A percentile compares a stretch with the other conserved stretches of the same genome.
Evolutionary conservation across 805 yeast genomes (phyloP).

Genomic region (Candida quercuum): DNA sequence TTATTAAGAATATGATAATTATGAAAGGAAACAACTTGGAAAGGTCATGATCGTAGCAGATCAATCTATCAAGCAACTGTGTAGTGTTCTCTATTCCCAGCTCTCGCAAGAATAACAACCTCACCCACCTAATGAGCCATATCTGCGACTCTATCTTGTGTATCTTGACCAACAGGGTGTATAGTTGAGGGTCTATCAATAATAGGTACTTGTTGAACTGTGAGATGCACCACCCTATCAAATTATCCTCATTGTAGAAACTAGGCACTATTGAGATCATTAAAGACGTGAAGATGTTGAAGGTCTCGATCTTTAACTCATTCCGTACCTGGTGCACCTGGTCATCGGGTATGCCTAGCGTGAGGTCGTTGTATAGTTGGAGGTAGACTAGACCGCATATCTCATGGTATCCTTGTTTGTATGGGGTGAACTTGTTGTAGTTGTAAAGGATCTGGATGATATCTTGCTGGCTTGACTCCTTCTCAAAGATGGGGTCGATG

Average conservation of each 20-base stretch:
- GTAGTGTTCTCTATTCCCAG: conserved; percentile 33
- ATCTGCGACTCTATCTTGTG: conserved; percentile 42
- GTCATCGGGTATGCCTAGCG: too few species aligned
- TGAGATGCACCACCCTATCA: conserved; percentile 38
- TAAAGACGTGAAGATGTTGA: conserved; percentile 40
- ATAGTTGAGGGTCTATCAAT: conserved; percentile 42
- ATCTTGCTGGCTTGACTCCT: conserved; percentile 11
- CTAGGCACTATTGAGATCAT: conserved; percentile 36
- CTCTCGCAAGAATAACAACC: conserved; percentile 41
- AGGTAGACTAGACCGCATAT: conserved; percentile 42
- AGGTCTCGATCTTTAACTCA: conserved; percentile 29
- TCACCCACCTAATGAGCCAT: conserved; percentile 46
- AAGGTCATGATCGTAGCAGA: conserved; percentile 25
- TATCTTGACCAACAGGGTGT: conserved; percentile 37
- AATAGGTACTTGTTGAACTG: conserved; percentile 35
- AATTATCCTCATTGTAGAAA: conserved; percentile 36
- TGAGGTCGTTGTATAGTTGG: conserved; percentile 32
- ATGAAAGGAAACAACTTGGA: conserved; percentile 34
- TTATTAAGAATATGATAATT: conserved; percentile 35
- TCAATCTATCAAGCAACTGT: conserved; percentile 38
- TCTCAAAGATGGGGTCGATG: conserved; percentile 20
- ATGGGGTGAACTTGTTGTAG: conserved; percentile 22
- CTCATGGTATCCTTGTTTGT: conserved; percentile 51
- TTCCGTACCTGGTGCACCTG: too few species aligned
- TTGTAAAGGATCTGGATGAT: conserved; percentile 21